Evolutionary conservation across 768 basidiomycete species (phyloP).

Genomic region (Sistotremastrum suecicum): DNA sequence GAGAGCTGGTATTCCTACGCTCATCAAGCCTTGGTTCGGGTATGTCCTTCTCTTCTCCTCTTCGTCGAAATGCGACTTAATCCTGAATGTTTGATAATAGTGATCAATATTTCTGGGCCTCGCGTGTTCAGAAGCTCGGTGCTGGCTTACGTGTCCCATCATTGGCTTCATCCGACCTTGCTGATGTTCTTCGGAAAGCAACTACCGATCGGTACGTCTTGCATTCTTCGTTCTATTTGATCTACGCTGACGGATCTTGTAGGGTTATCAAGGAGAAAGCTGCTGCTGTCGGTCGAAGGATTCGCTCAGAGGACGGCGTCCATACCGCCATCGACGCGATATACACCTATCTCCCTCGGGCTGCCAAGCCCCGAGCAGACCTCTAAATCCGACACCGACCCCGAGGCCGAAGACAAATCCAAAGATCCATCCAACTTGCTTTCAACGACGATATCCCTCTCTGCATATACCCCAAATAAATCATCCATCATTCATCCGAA

Average conservation of each 20-base stretch:
- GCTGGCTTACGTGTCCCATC: slow-evolving; percentile 37
- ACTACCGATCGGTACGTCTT: slow-evolving; percentile 39
- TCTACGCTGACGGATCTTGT: background rate
- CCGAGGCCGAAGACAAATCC: no score
- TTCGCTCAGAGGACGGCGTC: slow-evolving; percentile 43
- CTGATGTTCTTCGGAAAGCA: slow-evolving; percentile 39
- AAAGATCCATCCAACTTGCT: no score
- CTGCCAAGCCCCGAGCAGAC: slow-evolving; percentile 5
- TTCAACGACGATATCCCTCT: no score
- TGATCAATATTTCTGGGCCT: slow-evolving; percentile 54
- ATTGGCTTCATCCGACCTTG: slow-evolving; percentile 31
- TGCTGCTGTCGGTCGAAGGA: slow-evolving; percentile 28
- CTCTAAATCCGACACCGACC: no score
- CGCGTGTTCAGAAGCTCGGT: slow-evolving; percentile 46
- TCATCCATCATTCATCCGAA: no score
- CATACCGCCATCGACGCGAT: slow-evolving; percentile 41
- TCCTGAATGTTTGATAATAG: slow-evolving; percentile 8
- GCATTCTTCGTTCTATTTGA: no score
- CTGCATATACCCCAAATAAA: no score
- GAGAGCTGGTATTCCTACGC: slow-evolving; percentile 45
- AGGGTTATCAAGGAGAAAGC: slow-evolving; percentile 53
- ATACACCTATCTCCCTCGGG: slow-evolving; percentile 35
- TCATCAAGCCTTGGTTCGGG: slow-evolving; percentile 63
- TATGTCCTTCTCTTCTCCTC: slow-evolving; percentile 7
- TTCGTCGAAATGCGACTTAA: background rate